Evolutionary conservation across 495 filamentous ascomycete species (phyloP).

Genomic region (Neurospora sp.): DNA sequence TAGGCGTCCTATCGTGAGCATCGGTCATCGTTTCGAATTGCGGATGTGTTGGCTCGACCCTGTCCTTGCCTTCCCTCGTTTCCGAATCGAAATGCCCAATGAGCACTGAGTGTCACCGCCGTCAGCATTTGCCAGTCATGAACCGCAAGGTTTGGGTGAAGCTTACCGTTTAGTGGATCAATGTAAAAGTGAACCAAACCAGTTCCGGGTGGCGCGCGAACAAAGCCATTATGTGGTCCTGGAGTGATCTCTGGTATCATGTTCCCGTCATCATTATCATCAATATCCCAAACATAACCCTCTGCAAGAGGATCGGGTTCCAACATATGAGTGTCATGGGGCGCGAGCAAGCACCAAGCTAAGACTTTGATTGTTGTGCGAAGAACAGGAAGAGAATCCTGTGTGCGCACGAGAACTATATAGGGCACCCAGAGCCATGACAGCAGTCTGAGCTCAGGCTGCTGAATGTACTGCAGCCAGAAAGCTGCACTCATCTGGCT

Average conservation of each 20-base stretch:
- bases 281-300: too few species aligned
- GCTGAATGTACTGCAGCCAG: too few species aligned
- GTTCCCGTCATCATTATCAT: background rate
- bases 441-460: too few species aligned
- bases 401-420: too few species aligned
- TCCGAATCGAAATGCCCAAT: background rate
- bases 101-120: background rate
- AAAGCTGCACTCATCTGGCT: too few species aligned
- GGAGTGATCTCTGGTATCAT: background rate
- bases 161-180: conserved; percentile 1
- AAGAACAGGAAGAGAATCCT: too few species aligned
- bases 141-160: background rate
- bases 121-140: background rate
- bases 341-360: too few species aligned
- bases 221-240: background rate
- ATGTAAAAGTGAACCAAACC: conserved; percentile 3
- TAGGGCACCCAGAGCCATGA: too few species aligned
- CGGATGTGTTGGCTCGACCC: background rate
- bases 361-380: too few species aligned
- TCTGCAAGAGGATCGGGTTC: too few species aligned
- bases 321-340: too few species aligned
- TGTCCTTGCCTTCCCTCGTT: background rate
- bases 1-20: background rate
- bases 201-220: background rate
- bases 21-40: background rate